Evolutionary conservation across 441 rosid genomes (phyloP).

Genomic region (Isatis lusitanica): DNA sequence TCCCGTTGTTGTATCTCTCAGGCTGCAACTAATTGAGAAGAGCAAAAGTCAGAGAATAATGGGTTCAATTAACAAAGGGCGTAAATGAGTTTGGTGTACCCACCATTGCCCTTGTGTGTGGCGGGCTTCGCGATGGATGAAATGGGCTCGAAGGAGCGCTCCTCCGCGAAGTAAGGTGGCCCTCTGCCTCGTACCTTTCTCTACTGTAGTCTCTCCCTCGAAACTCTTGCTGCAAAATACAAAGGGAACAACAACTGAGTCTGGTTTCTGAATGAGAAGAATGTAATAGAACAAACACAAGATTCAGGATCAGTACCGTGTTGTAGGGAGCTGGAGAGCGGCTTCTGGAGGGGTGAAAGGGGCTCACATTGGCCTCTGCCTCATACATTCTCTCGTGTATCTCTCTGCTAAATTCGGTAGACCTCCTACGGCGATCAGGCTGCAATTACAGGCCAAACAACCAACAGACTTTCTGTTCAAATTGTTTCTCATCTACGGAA

Average conservation of each 20-base stretch:
- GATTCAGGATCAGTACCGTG: conserved; percentile 18
- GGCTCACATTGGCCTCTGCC: conserved; percentile 36
- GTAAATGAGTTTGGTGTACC: neutral
- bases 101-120: conserved; percentile 23
- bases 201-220: conserved; percentile 29
- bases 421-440: conserved; percentile 38
- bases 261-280: neutral
- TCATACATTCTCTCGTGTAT: conserved; percentile 26
- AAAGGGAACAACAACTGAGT: neutral
- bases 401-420: conserved; percentile 28
- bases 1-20: conserved; percentile 5
- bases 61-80: neutral
- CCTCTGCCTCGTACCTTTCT: conserved; percentile 28
- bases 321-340: conserved; percentile 34
- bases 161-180: conserved; percentile 15
- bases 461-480: neutral
- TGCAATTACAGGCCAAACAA: conserved; percentile 21
- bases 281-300: neutral
- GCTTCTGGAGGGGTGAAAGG: conserved; percentile 40
- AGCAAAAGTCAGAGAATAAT: neutral
- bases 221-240: conserved; percentile 24
- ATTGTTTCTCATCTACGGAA: neutral
- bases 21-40: conserved; percentile 20
- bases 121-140: conserved; percentile 35
- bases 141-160: conserved; percentile 31